Conservation (phyloP, 768 basidiomycete genomes). For the Gelatoporia subvermispora region DNA sequence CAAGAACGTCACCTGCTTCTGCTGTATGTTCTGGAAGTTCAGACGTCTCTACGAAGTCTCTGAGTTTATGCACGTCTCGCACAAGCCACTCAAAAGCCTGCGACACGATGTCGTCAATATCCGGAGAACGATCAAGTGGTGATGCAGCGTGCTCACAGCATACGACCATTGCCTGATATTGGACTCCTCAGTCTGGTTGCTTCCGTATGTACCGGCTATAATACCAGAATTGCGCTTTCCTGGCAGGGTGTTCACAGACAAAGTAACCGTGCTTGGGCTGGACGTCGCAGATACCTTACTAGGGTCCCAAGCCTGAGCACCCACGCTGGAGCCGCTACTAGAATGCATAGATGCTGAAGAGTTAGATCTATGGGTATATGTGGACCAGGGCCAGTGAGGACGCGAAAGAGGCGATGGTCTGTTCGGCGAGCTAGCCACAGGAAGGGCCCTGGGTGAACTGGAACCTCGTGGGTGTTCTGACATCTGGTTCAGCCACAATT, state of each 20-base stretch:
- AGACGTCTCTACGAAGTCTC: conserved; percentile 47
- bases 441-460: not conserved
- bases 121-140: not conserved
- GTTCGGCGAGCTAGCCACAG: conserved; percentile 26
- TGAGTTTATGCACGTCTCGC: conserved; percentile 49
- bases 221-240: conserved; percentile 5
- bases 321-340: conserved; percentile 14
- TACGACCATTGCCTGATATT: conserved; percentile 62
- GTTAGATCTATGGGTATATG: conserved; percentile 30
- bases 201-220: conserved; percentile 9
- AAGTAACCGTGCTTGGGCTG: conserved; percentile 16
- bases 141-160: conserved; percentile 35
- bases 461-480: conserved; percentile 1
- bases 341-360: conserved; percentile 27
- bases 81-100: conserved; percentile 76
- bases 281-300: conserved; percentile 20
- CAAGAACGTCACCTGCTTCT: conserved; percentile 19
- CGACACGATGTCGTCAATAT: not conserved
- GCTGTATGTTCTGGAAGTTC: conserved; percentile 1
- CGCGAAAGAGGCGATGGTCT: conserved; percentile 44
- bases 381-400: conserved; percentile 58
- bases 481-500: conserved; percentile 1
- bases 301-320: conserved; percentile 23
- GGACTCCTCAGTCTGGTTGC: conserved; percentile 32
- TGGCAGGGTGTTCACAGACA: conserved; percentile 12